phyloP scores from a whole-genome alignment of 1,284 basidiomycete species.

The Apiotrichum gamsii region DNA sequence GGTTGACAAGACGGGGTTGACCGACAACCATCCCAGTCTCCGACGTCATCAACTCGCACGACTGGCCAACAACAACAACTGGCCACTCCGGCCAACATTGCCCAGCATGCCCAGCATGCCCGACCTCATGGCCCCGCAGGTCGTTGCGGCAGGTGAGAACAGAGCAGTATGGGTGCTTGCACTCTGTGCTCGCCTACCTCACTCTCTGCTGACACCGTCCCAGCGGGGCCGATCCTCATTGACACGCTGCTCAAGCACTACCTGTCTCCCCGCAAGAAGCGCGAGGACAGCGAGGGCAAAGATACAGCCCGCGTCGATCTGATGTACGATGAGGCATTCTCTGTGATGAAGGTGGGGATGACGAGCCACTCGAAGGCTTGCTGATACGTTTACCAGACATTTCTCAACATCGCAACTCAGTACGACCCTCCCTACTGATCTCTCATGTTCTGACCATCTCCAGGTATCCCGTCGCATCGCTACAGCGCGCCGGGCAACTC shows the following conservation, averaged over 20 bases:
- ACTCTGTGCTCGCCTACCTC: too few relatives aligned
- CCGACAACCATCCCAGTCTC: too few relatives aligned
- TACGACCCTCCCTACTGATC: slow-evolving; percentile 18
- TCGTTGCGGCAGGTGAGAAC: slow-evolving; percentile 32
- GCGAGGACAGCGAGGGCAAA: slow-evolving; percentile 33
- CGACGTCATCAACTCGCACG: too few relatives aligned
- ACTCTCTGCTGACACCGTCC: slow-evolving; percentile 10
- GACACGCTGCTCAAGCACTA: slow-evolving; percentile 78
- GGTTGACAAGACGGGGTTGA: too few relatives aligned
- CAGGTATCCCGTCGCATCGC: slow-evolving; percentile 72
- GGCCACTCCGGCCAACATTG: too few relatives aligned
- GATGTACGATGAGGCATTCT: slow-evolving; percentile 73
- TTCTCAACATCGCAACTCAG: slow-evolving; percentile 56
- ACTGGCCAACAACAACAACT: too few relatives aligned
- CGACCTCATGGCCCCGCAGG: slow-evolving; percentile 35
- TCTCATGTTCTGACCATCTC: slow-evolving; percentile 5
- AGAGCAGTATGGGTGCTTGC: too few relatives aligned
- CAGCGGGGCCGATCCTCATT: slow-evolving; percentile 62
- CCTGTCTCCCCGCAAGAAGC: slow-evolving; percentile 56
- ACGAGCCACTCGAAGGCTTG: too few relatives aligned
- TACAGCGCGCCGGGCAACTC: slow-evolving; percentile 78
- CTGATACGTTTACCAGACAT: slow-evolving; percentile 49
- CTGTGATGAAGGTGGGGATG: slow-evolving; percentile 68
- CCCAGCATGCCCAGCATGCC: slow-evolving; percentile 29
- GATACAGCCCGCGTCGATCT: slow-evolving; percentile 66